Conservation (phyloP, 2,329 filamentous ascomycete genomes). For the Beauveria asiatica region DNA sequence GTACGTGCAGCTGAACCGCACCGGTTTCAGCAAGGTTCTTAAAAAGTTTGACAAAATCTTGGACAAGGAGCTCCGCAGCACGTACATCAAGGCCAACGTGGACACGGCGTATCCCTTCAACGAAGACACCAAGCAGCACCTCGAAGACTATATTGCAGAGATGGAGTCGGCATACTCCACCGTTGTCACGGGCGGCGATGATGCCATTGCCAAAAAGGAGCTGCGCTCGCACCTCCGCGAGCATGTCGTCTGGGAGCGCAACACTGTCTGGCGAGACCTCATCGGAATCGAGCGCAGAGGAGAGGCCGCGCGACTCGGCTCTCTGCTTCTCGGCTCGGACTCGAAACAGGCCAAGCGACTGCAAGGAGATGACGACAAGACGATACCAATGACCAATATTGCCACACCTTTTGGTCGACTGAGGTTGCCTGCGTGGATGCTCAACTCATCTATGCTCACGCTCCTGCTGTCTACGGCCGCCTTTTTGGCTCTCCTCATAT, state of each 20-base stretch:
- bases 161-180: conserved; percentile 76
- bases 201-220: conserved; percentile 69
- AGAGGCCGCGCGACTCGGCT: conserved; percentile 85
- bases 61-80: conserved; percentile 67
- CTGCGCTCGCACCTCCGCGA: conserved; percentile 84
- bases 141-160: conserved; percentile 63
- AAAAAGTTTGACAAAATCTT: conserved; percentile 99
- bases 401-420: conserved; percentile 73
- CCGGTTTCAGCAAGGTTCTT: conserved; percentile 89
- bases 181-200: conserved; percentile 74
- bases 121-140: conserved; percentile 56
- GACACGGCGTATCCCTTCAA: conserved; percentile 76
- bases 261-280: conserved; percentile 98
- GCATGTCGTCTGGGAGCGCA: conserved; percentile 97
- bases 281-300: conserved; percentile 95
- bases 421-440: conserved; percentile 69
- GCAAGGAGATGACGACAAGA: conserved; percentile 74
- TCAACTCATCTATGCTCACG: conserved; percentile 72
- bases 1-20: conserved; percentile 91
- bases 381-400: conserved; percentile 56
- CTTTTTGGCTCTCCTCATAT: conserved; percentile 64
- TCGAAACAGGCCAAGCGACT: conserved; percentile 61
- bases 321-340: conserved; percentile 70
- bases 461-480: conserved; percentile 61
- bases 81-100: conserved; percentile 68